Conservation (phyloP, 352 stramenopile species). For the Blastocystis sp. region DNA sequence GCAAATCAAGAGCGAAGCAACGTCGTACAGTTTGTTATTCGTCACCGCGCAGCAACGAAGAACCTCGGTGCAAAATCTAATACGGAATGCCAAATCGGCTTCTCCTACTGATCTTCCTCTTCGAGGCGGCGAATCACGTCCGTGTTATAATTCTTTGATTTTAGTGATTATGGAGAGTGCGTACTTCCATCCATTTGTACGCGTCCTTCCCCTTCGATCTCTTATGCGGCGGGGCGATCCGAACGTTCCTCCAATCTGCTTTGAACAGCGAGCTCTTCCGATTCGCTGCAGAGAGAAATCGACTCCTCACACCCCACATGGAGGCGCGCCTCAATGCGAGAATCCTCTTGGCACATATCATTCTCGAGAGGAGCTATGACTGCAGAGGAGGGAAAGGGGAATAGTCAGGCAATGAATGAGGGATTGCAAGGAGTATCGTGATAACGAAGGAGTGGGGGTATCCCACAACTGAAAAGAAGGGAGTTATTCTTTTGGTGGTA, state of each 20-base stretch:
- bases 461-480: too few species aligned
- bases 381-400: slow-evolving; percentile 15
- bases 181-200: slow-evolving; percentile 70
- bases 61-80: slow-evolving; percentile 36
- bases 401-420: too few species aligned
- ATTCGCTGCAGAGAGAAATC: background rate
- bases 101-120: slow-evolving; percentile 46
- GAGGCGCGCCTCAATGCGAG: background rate
- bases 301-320: background rate
- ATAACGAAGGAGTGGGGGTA: too few species aligned
- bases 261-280: background rate
- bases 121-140: slow-evolving; percentile 22
- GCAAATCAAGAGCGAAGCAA: background rate
- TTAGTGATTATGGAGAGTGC: background rate
- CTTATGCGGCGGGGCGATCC: background rate
- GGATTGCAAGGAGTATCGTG: too few species aligned
- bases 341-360: background rate
- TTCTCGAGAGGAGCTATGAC: background rate
- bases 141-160: slow-evolving; percentile 38
- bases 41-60: slow-evolving; percentile 24
- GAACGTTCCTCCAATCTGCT: slow-evolving; percentile 9
- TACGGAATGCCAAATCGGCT: background rate
- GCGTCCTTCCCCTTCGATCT: background rate
- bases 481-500: too few species aligned
- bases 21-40: background rate